Base-by-base conservation (phyloP, 345 rosid species). In the Excoecaria cochinchinensis region DNA sequence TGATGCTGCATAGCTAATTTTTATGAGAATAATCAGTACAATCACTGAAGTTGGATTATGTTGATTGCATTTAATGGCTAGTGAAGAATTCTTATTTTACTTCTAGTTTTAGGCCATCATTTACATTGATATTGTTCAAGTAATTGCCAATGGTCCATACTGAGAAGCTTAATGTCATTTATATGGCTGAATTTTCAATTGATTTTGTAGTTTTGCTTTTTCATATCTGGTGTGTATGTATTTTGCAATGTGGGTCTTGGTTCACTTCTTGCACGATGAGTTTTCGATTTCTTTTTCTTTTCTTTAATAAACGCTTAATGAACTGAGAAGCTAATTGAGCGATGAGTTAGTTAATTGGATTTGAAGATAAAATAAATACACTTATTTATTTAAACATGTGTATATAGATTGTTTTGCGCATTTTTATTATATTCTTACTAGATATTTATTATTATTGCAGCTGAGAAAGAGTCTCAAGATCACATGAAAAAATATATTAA, bases 11-110 rank as follows among this genome's bases (percentile, higher is more conserved):
- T 66, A 70, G 78, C 81, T 77, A 40, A 52, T 77, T 51, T 74
- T 74, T 75, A 80, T 83, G 83, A 76, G 84, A 81, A 82, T 85
- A 83, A 83, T 85, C 87, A 82, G 80, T 84, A 84, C 63, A 80
- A 69, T 80, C 85, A 80, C 87, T 84, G 51, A 86, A 84, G 7
- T 42, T 70, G 0, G 71, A 17, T 40, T 42, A 24, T 71, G 78
- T 74, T 82, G 69, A 15, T 81, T 77, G 81, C 84, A 77, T 79
- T 51, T 57, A 8, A 67, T 69, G 70, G 31, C 61, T 77, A 66
- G 82, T 67, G 47, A 74, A 16, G 76, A 39, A 1, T 8, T n/a
- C n/a, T 71, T 67, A 22, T 70, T 77, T 74, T 78, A 48, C 60
- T 66, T 39, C 77, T 3, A 63, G 75, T 67, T 39, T 79, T 0